phyloP scores from a whole-genome alignment of 179 eudicot species.

The Beta corolliflora region DNA sequence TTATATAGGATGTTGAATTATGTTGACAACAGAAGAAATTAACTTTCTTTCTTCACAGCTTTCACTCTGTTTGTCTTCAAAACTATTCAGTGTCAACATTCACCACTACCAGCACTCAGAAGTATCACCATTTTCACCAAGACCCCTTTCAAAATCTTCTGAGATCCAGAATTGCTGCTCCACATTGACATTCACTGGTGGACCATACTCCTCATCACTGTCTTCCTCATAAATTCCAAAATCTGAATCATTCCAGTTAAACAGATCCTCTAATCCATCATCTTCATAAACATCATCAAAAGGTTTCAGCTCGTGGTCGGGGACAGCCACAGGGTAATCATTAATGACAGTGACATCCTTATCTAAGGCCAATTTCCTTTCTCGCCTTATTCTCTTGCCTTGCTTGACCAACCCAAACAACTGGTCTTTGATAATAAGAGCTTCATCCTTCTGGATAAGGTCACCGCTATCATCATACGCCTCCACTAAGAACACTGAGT shows the following conservation, averaged over 20 bases:
- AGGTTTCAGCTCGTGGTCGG: slow-evolving; percentile 25
- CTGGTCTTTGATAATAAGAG: slow-evolving; percentile 44
- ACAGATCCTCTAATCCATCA: slow-evolving; percentile 62
- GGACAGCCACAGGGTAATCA: slow-evolving; percentile 17
- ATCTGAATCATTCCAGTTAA: slow-evolving; percentile 47
- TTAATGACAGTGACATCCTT: slow-evolving; percentile 1
- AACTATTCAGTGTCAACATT: slow-evolving; percentile 3
- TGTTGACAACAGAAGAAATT: neutral
- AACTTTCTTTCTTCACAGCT: neutral
- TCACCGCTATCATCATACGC: slow-evolving; percentile 68
- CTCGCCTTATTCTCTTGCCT: slow-evolving; percentile 75
- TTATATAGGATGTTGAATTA: neutral
- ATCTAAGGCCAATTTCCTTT: slow-evolving; percentile 40
- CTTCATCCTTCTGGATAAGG: slow-evolving; percentile 58
- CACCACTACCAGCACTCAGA: slow-evolving; percentile 61
- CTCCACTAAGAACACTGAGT: slow-evolving; percentile 86
- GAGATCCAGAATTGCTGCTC: slow-evolving; percentile 57
- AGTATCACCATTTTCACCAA: slow-evolving; percentile 23
- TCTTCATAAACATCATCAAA: slow-evolving; percentile 39
- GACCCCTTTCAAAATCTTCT: slow-evolving; percentile 19
- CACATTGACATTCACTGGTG: slow-evolving; percentile 21
- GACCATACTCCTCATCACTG: slow-evolving; percentile 38
- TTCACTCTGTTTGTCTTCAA: neutral
- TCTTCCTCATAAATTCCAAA: slow-evolving; percentile 41
- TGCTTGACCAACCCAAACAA: slow-evolving; percentile 64